Conservation (phyloP, 306 rosid species). For the Corylus avellana region DNA sequence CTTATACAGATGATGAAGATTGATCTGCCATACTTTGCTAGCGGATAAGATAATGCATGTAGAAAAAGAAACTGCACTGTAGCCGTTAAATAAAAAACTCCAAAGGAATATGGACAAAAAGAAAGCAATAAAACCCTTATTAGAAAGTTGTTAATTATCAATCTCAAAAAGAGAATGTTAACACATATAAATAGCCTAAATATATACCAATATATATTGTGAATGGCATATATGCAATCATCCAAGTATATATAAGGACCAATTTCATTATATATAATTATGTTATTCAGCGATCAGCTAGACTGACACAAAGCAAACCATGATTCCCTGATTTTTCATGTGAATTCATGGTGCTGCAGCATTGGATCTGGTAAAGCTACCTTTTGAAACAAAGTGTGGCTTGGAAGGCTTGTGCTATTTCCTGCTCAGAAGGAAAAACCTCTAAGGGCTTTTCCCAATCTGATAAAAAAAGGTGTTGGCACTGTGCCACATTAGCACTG, state of each 20-base stretch:
- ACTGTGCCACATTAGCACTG: slow-evolving; percentile 39
- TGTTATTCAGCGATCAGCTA: not conserved
- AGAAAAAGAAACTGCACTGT: slow-evolving; percentile 32
- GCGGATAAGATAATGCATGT: slow-evolving; percentile 22
- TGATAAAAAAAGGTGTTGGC: slow-evolving; percentile 32
- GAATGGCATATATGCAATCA: slow-evolving; percentile 23
- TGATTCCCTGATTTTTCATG: slow-evolving; percentile 10
- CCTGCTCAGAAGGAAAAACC: slow-evolving; percentile 32
- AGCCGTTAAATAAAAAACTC: slow-evolving; percentile 45
- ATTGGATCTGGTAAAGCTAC: slow-evolving; percentile 17
- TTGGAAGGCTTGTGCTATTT: slow-evolving; percentile 28
- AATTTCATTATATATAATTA: slow-evolving; percentile 6
- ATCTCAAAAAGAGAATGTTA: slow-evolving; percentile 31
- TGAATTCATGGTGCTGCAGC: slow-evolving; percentile 27
- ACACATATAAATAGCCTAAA: slow-evolving; percentile 34
- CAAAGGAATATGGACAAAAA: slow-evolving; percentile 65
- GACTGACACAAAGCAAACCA: slow-evolving; percentile 13
- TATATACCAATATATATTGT: not conserved
- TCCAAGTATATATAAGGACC: slow-evolving; percentile 19
- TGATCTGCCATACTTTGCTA: slow-evolving; percentile 32
- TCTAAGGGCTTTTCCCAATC: slow-evolving; percentile 29
- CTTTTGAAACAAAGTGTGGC: slow-evolving; percentile 23
- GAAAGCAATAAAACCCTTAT: slow-evolving; percentile 40
- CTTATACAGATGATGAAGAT: slow-evolving; percentile 40
- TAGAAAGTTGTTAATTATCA: slow-evolving; percentile 1